These are phyloP conservation scores for Nectriaceae sp. DNA, from an alignment of 2,329 filamentous ascomycete species.

Conservation along the genomic window DNA sequence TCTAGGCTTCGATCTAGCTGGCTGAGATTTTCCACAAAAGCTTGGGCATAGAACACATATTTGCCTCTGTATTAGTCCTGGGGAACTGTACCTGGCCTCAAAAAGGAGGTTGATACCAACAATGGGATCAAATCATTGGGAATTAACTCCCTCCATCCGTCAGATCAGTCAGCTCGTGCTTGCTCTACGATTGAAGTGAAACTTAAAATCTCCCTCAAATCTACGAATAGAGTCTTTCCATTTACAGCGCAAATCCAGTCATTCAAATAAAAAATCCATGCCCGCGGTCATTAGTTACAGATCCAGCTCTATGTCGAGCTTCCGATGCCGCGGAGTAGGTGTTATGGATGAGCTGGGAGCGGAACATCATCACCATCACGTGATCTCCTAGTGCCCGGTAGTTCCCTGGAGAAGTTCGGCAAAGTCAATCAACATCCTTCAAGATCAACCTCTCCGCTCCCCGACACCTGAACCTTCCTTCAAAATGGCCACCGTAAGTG, in stretches of 20 bases:
- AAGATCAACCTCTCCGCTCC: slow-evolving; percentile 54
- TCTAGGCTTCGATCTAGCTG: slow-evolving; percentile 50
- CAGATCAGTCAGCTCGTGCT: neutral
- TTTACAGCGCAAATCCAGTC: too few species aligned
- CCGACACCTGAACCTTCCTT: slow-evolving; percentile 47
- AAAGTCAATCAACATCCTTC: slow-evolving; percentile 47
- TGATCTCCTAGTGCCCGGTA: slow-evolving; percentile 31
- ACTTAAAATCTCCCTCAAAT: too few species aligned
- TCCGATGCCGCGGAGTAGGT: too few species aligned
- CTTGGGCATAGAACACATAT: slow-evolving; percentile 27
- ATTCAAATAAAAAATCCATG: too few species aligned
- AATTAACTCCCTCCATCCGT: slow-evolving; percentile 21
- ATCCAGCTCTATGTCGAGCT: too few species aligned
- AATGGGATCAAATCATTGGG: slow-evolving; percentile 30
- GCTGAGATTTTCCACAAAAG: slow-evolving; percentile 25
- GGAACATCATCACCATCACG: slow-evolving; percentile 30
- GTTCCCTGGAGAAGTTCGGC: slow-evolving; percentile 43
- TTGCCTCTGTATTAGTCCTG: slow-evolving; percentile 34
- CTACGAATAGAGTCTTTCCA: too few species aligned
- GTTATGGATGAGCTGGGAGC: too few species aligned
- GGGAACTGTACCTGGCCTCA: slow-evolving; percentile 20
- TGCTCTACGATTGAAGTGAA: too few species aligned
- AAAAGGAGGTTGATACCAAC: slow-evolving; percentile 31
- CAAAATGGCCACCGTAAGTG: slow-evolving; percentile 72
- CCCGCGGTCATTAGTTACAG: too few species aligned